Evolutionary conservation across 2,329 filamentous ascomycete species (phyloP), one percentile per base, ranked within the genome.

Genomic region (Arthrobotrys pseudoclavata): DNA sequence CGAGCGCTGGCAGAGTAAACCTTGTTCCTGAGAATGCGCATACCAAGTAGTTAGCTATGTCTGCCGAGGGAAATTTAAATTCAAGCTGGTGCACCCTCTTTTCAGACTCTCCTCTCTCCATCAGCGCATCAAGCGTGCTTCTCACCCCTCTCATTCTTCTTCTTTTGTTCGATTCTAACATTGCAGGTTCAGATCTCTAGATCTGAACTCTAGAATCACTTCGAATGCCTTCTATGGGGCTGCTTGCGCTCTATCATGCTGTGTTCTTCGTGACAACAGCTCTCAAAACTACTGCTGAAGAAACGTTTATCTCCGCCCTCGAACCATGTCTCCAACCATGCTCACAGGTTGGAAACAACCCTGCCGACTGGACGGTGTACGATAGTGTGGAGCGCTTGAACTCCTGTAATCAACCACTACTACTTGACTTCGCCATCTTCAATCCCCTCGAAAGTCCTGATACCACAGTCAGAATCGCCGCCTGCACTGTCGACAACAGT

Each of bases 341-440:
- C 24, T 68, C 60, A 34, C 10, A 64, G 34, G 60, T 66, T 48
- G 71, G 68, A 10, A 37, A 29, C 6, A 63, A 72, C 22, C 71
- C 71, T 7, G 57, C 13, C n/a, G 74, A 76, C 15, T 80, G 78
- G 79, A 79, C 69, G 0, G 66, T 79, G 3, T 80, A 80, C 48
- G 48, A 76, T 53, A 50, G 57, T 31, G 50, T 79, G 4, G 61
- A 79, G 50, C 37, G 69, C 13, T 67, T 79, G 40, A 57, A 57
- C 10, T 24, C 50, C 20, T 80, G 79, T 37, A 62, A 68, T 22
- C 9, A 72, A 15, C 68, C 79, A 9, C 66, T 80, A 20, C 42
- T 80, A n/a, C 57, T 80, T 1, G 69, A 80, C 61, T 79, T 79
- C 60, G 69, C 67, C 5, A 15, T 80, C 24, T 79, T 67, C 53